Conservation (phyloP, 768 basidiomycete species). For the Sistotremastrum suecicum region DNA sequence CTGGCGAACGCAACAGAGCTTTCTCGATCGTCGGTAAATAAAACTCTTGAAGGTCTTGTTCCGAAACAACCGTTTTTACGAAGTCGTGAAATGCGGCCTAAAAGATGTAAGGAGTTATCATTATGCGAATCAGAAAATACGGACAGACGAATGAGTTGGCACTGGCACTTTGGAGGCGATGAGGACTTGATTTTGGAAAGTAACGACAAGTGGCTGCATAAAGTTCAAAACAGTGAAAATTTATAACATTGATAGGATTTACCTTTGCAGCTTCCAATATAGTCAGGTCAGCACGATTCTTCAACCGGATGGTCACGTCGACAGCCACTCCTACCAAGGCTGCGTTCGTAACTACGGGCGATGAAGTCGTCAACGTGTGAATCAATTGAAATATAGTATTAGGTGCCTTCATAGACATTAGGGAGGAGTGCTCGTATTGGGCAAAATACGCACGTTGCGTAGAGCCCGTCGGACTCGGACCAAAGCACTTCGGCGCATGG, state of each 20-base stretch:
- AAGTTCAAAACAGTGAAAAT: background rate
- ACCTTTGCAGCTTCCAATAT: slow-evolving; percentile 27
- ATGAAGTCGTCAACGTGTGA: slow-evolving; percentile 31
- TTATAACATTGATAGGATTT: slow-evolving; percentile 27
- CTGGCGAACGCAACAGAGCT: slow-evolving; percentile 68
- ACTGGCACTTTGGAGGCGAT: slow-evolving; percentile 55
- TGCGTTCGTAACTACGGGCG: slow-evolving; percentile 26
- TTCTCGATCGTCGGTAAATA: slow-evolving; percentile 55
- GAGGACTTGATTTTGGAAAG: slow-evolving; percentile 39
- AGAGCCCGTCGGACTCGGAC: slow-evolving; percentile 52
- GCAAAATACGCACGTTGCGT: slow-evolving; percentile 33
- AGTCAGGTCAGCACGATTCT: slow-evolving; percentile 32
- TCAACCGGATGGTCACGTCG: slow-evolving; percentile 58
- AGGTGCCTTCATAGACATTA: slow-evolving; percentile 17
- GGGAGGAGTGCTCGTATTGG: background rate
- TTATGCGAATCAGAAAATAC: slow-evolving; percentile 9
- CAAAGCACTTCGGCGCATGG: slow-evolving; percentile 46
- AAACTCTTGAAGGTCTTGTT: too few species aligned
- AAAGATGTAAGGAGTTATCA: slow-evolving; percentile 1
- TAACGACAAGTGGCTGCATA: background rate
- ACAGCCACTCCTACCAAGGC: slow-evolving; percentile 50
- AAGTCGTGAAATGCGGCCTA: slow-evolving; percentile 47
- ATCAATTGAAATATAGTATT: slow-evolving; percentile 36
- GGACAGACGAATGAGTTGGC: slow-evolving; percentile 43
- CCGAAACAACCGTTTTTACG: slow-evolving; percentile 29